These are phyloP conservation scores for Aspergillus homomorphus DNA, from an alignment of 495 filamentous ascomycete genomes.

Conservation along the genomic window DNA sequence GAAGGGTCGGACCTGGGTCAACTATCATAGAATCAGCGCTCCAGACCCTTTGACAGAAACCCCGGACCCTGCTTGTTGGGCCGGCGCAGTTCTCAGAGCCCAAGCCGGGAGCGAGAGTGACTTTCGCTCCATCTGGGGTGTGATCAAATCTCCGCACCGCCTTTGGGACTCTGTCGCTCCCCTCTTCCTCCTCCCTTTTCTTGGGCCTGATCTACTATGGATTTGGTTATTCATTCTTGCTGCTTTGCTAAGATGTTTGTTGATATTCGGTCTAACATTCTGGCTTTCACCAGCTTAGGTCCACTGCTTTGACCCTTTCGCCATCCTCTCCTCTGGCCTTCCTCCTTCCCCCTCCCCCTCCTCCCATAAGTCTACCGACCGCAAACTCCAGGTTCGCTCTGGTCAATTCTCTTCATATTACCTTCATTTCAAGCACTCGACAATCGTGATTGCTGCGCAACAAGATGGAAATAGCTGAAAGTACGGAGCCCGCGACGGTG, in stretches of 20 bases:
- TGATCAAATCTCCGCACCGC: constrained; percentile 51
- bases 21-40: background rate
- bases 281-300: constrained; percentile 11
- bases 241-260: constrained; percentile 2
- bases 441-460: background rate
- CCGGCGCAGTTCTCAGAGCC: constrained; percentile 26
- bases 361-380: constrained; percentile 20
- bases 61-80: constrained; percentile 8
- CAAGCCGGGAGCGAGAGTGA: constrained; percentile 23
- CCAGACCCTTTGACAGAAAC: background rate
- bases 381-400: constrained; percentile 13
- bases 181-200: constrained; percentile 24
- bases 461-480: constrained; percentile 44
- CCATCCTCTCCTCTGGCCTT: constrained; percentile 6
- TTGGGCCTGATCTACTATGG: constrained; percentile 11
- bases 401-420: constrained; percentile 3
- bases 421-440: constrained; percentile 3
- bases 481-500: constrained; percentile 37
- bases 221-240: constrained; percentile 6
- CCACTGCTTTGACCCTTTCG: constrained; percentile 7
- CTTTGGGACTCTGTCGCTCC: constrained; percentile 29
- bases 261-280: constrained; percentile 9
- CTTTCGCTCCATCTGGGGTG: constrained; percentile 34
- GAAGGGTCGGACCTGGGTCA: constrained; percentile 4
- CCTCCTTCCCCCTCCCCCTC: constrained; percentile 12